Evolutionary conservation across 108 stramenopile genomes (phyloP).

Genomic region (Fistulifera solaris): DNA sequence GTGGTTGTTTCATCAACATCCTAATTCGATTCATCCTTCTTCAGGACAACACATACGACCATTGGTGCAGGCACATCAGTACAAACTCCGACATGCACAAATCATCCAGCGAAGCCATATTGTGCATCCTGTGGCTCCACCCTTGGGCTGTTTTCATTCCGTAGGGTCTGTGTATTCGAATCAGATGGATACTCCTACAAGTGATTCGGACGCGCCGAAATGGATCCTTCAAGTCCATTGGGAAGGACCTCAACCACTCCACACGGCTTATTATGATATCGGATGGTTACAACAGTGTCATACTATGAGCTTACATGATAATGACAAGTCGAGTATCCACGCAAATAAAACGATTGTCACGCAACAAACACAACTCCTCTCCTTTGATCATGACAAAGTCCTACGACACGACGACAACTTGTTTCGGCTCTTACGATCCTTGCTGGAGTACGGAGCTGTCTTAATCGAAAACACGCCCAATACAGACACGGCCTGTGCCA

Average conservation of each 20-base stretch:
- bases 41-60: slow-evolving; percentile 48
- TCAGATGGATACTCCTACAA: background rate
- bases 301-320: background rate
- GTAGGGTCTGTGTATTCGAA: background rate
- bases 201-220: too few species aligned
- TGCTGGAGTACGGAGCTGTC: slow-evolving; percentile 4
- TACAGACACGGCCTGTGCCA: background rate
- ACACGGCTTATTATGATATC: background rate
- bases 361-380: background rate
- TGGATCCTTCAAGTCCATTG: too few species aligned
- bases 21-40: slow-evolving; percentile 32
- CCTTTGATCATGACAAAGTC: background rate
- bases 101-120: too few species aligned
- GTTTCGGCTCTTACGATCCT: background rate
- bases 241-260: too few species aligned
- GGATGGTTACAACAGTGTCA: slow-evolving; percentile 6
- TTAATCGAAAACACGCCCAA: background rate
- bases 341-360: background rate
- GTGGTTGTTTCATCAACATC: slow-evolving; percentile 76
- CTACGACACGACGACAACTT: background rate
- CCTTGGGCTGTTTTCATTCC: background rate
- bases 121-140: background rate
- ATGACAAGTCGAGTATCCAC: background rate
- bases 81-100: too few species aligned
- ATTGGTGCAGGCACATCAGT: background rate